Evolutionary conservation across 306 rosid species (phyloP).

Genomic region (Vigna unguiculata): DNA sequence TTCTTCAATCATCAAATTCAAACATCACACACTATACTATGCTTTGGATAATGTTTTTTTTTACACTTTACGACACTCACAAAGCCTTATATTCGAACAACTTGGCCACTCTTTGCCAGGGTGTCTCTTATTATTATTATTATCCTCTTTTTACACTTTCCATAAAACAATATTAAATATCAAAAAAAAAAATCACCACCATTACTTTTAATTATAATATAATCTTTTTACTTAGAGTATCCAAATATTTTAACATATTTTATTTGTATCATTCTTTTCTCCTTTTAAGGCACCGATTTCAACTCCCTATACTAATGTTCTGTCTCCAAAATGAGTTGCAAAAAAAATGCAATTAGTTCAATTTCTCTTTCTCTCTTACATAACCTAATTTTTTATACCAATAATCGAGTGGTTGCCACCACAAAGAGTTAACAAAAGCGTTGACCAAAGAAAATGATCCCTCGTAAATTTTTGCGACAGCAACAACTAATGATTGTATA

Average conservation of each 20-base stretch:
- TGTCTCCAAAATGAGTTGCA: constrained; percentile 3
- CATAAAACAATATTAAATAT: background rate
- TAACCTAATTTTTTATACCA: background rate
- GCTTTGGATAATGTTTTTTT: constrained; percentile 34
- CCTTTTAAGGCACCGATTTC: too few species aligned
- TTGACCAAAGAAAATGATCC: background rate
- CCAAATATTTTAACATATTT: background rate
- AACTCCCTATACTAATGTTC: too few species aligned
- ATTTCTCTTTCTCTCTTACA: background rate
- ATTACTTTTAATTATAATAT: background rate
- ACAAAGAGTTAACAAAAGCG: background rate
- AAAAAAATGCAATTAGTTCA: background rate
- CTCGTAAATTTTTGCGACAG: background rate
- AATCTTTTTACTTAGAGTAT: background rate
- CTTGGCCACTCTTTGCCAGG: constrained; percentile 17
- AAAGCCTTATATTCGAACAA: constrained; percentile 31
- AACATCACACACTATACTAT: constrained; percentile 25
- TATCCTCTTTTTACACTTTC: background rate
- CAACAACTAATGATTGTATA: background rate
- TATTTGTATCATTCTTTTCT: background rate
- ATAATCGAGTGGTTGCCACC: background rate
- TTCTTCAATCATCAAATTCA: constrained; percentile 6
- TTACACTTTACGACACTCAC: constrained; percentile 1
- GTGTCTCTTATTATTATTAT: constrained; percentile 16
- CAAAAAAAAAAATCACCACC: background rate